A percentile compares a stretch with the other conserved stretches of the same genome.
Evolutionary conservation across 129 eudicot species (phyloP).

Genomic region (Arctium minus): DNA sequence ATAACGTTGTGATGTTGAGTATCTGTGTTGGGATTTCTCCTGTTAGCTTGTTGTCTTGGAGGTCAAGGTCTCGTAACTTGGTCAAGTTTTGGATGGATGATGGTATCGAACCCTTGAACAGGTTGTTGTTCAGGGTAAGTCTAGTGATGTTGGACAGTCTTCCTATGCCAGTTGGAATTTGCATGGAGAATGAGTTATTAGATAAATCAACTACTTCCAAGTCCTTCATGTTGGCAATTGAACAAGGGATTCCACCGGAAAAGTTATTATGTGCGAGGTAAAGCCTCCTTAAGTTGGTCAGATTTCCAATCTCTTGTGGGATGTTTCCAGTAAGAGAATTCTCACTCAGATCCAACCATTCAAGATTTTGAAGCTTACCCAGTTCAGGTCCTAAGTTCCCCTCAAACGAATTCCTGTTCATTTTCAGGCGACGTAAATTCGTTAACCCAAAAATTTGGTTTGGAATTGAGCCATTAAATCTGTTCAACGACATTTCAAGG

Average conservation of each 20-base stretch:
- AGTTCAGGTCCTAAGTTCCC: conserved; percentile 28
- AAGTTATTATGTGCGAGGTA: conserved; percentile 20
- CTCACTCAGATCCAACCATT: background rate
- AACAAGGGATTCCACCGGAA: conserved; percentile 28
- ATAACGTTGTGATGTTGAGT: conserved; percentile 12
- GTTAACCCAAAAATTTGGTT: conserved; percentile 18
- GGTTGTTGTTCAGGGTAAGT: conserved; percentile 27
- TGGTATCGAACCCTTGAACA: conserved; percentile 28
- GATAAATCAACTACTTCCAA: conserved; percentile 20
- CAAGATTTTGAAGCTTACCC: conserved; percentile 2
- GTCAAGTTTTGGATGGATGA: conserved; percentile 21
- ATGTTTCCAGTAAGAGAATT: background rate
- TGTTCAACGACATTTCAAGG: conserved; percentile 33
- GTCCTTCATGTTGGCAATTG: conserved; percentile 16
- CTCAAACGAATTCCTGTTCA: conserved; percentile 17
- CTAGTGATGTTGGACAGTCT: conserved; percentile 24
- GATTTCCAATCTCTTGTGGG: conserved; percentile 29
- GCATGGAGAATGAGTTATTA: conserved; percentile 17
- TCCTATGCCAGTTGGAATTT: conserved; percentile 34
- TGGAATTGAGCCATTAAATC: conserved; percentile 29
- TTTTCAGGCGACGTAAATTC: conserved; percentile 20
- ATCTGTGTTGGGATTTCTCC: conserved; percentile 44
- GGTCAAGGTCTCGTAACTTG: conserved; percentile 23
- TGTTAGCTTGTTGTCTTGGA: conserved; percentile 25
- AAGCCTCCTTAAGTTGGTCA: conserved; percentile 25